Percentiles rank a stretch among this genome's conserved stretches.
Evolutionary conservation across 2,329 filamentous ascomycete genomes (phyloP).

Genomic region (Neonectria ditissima): DNA sequence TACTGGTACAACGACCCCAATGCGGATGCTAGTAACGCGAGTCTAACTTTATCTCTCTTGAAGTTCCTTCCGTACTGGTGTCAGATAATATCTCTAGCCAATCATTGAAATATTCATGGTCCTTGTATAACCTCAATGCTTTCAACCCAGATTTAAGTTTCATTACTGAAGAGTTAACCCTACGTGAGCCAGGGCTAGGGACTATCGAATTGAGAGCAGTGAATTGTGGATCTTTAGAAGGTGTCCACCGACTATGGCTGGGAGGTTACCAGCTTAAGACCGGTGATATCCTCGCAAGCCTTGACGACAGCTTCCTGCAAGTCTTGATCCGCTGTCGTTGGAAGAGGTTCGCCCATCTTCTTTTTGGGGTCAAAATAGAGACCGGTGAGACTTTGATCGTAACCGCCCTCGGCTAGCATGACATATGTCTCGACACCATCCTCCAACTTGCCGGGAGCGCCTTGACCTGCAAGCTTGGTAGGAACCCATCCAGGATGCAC

Average conservation of each 20-base stretch:
- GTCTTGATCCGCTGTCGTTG: constrained; percentile 20
- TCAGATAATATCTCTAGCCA: background rate
- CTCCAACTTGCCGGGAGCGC: constrained; percentile 32
- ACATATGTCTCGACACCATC: constrained; percentile 38
- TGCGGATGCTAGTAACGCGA: constrained; percentile 2
- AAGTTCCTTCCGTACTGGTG: background rate
- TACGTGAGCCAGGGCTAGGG: no score
- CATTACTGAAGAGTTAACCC: no score
- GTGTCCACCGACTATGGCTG: background rate
- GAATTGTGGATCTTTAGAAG: no score
- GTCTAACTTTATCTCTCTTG: background rate
- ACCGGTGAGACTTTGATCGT: constrained; percentile 33
- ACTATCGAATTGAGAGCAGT: no score
- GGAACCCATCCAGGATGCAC: no score
- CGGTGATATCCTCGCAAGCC: constrained; percentile 32
- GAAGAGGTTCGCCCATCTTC: constrained; percentile 28
- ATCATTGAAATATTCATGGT: no score
- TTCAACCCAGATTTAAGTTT: no score
- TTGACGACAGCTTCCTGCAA: constrained; percentile 34
- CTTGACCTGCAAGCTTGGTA: constrained; percentile 35
- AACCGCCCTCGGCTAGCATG: constrained; percentile 37
- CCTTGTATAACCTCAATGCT: no score
- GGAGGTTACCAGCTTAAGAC: constrained; percentile 24
- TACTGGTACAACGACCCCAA: background rate
- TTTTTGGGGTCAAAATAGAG: constrained; percentile 38